Percentiles rank a stretch among this genome's conserved stretches.
Evolutionary conservation across 768 basidiomycete species (phyloP).

Genomic region (Leucogyrophana mollusca): DNA sequence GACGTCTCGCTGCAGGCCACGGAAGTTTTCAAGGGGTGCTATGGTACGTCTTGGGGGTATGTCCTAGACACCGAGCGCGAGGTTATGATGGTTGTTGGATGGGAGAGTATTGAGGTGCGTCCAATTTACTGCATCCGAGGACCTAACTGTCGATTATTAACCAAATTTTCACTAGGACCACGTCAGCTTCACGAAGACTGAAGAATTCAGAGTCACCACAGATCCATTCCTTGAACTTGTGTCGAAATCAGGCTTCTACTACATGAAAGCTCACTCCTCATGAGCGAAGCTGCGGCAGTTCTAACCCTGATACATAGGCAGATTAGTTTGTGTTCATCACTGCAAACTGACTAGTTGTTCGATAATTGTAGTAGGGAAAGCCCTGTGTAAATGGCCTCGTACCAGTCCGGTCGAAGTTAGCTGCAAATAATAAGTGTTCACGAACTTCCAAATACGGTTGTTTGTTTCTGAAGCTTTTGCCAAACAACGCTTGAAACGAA

Average conservation of each 20-base stretch:
- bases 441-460: too few species aligned
- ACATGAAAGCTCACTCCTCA: too few species aligned
- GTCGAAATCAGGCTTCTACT: neutral
- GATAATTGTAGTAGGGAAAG: too few species aligned
- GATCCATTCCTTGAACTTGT: conserved; percentile 30
- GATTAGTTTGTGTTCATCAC: too few species aligned
- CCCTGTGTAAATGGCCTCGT: too few species aligned
- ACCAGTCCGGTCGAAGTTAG: too few species aligned
- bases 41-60: conserved; percentile 2
- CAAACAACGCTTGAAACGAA: too few species aligned
- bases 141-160: conserved; percentile 18
- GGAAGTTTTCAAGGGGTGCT: neutral
- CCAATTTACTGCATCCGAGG: neutral
- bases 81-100: conserved; percentile 17
- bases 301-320: too few species aligned
- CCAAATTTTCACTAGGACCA: neutral
- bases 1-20: neutral
- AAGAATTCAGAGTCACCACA: conserved; percentile 31
- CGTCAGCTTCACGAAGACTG: neutral
- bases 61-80: conserved; percentile 4
- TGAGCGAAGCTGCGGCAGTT: too few species aligned
- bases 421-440: too few species aligned
- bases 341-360: too few species aligned
- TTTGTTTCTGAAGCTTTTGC: too few species aligned
- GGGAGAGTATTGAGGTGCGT: conserved; percentile 14